These are phyloP conservation scores for Fusarium piperis DNA, from an alignment of 2,329 filamentous ascomycete species.

Conservation along the genomic window DNA sequence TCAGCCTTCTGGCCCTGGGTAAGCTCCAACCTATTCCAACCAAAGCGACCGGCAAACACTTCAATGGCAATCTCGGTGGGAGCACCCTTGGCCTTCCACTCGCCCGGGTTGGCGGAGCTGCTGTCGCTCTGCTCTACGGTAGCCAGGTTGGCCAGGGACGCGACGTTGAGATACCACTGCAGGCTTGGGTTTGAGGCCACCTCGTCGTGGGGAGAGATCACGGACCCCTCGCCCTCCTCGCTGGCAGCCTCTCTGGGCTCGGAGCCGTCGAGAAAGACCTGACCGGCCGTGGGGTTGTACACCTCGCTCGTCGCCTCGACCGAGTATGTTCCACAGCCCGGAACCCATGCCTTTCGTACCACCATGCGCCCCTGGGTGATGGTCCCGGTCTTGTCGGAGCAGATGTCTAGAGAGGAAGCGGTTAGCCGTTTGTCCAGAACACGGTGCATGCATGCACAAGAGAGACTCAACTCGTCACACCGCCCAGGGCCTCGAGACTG, in stretches of 20 bases:
- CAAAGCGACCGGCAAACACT: conserved; percentile 65
- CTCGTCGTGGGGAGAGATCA: neutral
- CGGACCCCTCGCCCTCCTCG: neutral
- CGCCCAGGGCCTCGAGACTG: conserved; percentile 60
- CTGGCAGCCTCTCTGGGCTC: conserved; percentile 23
- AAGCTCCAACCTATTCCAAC: conserved; percentile 49
- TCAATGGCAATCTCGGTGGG: conserved; percentile 68
- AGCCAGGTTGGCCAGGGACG: conserved; percentile 69
- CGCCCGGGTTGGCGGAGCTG: conserved; percentile 29
- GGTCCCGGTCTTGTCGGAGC: conserved; percentile 49
- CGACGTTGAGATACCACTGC: conserved; percentile 64
- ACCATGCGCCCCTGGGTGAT: conserved; percentile 47
- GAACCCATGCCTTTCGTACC: conserved; percentile 44
- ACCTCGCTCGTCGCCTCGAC: conserved; percentile 44
- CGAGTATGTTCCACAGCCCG: conserved; percentile 46
- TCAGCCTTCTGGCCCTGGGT: conserved; percentile 33
- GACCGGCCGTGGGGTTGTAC: conserved; percentile 42
- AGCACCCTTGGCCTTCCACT: conserved; percentile 58
- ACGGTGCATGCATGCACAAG: neutral
- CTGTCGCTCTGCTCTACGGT: conserved; percentile 60
- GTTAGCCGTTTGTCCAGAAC: conserved; percentile 11
- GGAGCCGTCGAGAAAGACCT: conserved; percentile 23
- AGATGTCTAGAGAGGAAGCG: conserved; percentile 37
- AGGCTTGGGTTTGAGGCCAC: conserved; percentile 41
- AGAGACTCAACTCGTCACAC: conserved; percentile 53